These are phyloP conservation scores for Boletus sp. DNA, from an alignment of 768 basidiomycete genomes.

Conservation along the genomic window DNA sequence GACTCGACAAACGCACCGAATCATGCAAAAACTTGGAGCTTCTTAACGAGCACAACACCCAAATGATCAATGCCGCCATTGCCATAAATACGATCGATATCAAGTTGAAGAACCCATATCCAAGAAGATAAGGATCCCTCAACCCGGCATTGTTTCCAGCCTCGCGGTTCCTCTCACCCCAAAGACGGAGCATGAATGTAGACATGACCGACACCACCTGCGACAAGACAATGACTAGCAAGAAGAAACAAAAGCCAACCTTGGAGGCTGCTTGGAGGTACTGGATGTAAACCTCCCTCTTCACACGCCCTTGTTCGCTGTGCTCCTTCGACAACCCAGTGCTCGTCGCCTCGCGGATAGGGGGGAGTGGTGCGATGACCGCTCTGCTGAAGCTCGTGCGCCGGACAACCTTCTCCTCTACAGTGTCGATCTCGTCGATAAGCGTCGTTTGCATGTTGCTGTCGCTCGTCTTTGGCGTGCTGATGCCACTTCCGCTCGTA, in stretches of 20 bases:
- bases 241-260: slow-evolving; percentile 64
- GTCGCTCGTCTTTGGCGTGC: slow-evolving; percentile 20
- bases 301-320: slow-evolving; percentile 79
- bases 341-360: slow-evolving; percentile 38
- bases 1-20: slow-evolving; percentile 42
- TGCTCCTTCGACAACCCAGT: slow-evolving; percentile 65
- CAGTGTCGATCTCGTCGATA: slow-evolving; percentile 27
- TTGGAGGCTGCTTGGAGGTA: slow-evolving; percentile 82
- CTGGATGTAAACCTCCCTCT: slow-evolving; percentile 66
- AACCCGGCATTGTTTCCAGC: slow-evolving; percentile 58
- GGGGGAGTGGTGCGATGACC: slow-evolving; percentile 41
- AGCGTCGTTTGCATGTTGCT: slow-evolving; percentile 24
- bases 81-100: slow-evolving; percentile 53
- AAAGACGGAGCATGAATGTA: slow-evolving; percentile 69
- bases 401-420: slow-evolving; percentile 57
- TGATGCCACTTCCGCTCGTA: slow-evolving; percentile 24
- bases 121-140: slow-evolving; percentile 50
- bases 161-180: slow-evolving; percentile 77
- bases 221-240: slow-evolving; percentile 50
- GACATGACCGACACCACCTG: slow-evolving; percentile 62
- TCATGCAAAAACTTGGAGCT: slow-evolving; percentile 80
- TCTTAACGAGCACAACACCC: slow-evolving; percentile 73
- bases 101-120: slow-evolving; percentile 70
- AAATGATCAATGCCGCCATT: slow-evolving; percentile 61
- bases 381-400: slow-evolving; percentile 60